These are phyloP conservation scores for Globisporangium orthogonon DNA, from an alignment of 352 stramenopile genomes.

Conservation along the genomic window DNA sequence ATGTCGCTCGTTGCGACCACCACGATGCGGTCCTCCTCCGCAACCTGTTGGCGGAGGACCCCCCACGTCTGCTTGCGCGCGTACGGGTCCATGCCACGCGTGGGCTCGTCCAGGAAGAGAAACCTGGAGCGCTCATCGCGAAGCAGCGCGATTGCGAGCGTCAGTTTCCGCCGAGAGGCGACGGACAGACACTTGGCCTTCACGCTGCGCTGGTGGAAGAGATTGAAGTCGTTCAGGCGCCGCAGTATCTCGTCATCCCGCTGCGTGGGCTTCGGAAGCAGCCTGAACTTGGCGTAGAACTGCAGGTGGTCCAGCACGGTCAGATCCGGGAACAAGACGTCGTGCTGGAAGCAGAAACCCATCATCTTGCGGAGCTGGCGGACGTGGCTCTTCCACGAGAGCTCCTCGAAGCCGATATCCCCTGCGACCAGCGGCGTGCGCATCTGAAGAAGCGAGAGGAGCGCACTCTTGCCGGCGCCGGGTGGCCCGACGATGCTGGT, in stretches of 20 bases:
- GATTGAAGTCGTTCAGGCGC: constrained; percentile 26
- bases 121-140: constrained; percentile 36
- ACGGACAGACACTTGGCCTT: constrained; percentile 35
- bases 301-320: constrained; percentile 56
- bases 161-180: constrained; percentile 83
- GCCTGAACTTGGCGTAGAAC: constrained; percentile 42
- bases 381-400: constrained; percentile 48
- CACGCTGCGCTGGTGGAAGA: constrained; percentile 27
- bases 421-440: constrained; percentile 26
- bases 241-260: constrained; percentile 13
- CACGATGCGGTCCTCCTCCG: constrained; percentile 33
- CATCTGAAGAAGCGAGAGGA: constrained; percentile 13
- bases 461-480: constrained; percentile 10
- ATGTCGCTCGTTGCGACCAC: constrained; percentile 91
- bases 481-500: constrained; percentile 7
- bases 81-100: constrained; percentile 91
- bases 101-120: constrained; percentile 85
- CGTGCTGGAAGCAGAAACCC: constrained; percentile 60
- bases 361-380: constrained; percentile 27
- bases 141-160: constrained; percentile 78
- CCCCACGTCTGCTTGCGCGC: constrained; percentile 87
- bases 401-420: constrained; percentile 37
- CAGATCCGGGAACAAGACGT: constrained; percentile 67
- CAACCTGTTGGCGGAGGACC: constrained; percentile 27
- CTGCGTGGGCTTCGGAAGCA: constrained; percentile 9